These are phyloP conservation scores for Coelastrella sp. DNA, from an alignment of 139 green algal species.

Conservation along the genomic window DNA sequence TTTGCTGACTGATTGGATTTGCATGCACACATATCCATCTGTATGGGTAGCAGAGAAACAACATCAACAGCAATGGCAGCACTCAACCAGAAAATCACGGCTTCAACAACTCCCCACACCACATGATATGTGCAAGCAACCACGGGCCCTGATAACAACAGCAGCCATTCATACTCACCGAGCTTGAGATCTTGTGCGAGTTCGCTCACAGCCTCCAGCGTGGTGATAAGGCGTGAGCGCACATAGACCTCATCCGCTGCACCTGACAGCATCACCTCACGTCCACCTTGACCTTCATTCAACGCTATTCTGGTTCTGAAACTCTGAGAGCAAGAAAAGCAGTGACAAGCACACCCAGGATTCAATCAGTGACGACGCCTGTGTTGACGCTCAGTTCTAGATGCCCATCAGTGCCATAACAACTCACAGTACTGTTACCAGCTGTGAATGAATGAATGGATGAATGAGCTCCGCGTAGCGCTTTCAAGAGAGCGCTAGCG, in stretches of 20 bases:
- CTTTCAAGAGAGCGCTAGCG: too few species aligned
- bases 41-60: neutral
- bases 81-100: neutral
- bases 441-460: too few species aligned
- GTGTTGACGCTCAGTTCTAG: too few species aligned
- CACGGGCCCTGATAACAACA: neutral
- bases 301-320: neutral
- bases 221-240: neutral
- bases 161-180: neutral
- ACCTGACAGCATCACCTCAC: neutral
- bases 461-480: too few species aligned
- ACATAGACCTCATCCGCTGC: slow-evolving; percentile 6
- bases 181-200: neutral
- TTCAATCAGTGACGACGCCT: neutral
- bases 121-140: neutral
- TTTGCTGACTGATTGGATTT: neutral
- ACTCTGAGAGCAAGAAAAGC: neutral
- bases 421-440: neutral
- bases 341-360: neutral
- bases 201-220: neutral
- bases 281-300: neutral
- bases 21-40: neutral
- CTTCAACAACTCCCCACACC: neutral
- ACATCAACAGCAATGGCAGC: neutral
- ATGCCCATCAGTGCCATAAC: neutral